These are phyloP conservation scores for Chaetomium olivaceum DNA, from an alignment of 2,329 filamentous ascomycete genomes.

Conservation along the genomic window DNA sequence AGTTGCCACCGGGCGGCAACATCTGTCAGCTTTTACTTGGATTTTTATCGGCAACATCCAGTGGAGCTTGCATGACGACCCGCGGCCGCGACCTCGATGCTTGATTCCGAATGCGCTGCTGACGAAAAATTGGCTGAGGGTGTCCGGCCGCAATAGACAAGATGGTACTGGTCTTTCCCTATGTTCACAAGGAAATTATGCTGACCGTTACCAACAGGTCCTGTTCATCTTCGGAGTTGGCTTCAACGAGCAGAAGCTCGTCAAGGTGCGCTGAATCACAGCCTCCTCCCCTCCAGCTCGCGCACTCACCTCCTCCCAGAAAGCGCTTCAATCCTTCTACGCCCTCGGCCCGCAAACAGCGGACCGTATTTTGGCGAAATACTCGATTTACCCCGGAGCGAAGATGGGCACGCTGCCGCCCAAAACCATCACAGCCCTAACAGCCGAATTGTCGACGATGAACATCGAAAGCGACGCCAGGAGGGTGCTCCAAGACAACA, in stretches of 20 bases:
- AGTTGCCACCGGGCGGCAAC: background rate
- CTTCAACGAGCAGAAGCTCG: constrained; percentile 79
- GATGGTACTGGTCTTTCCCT: constrained; percentile 28
- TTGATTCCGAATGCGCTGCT: constrained; percentile 22
- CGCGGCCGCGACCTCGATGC: constrained; percentile 19
- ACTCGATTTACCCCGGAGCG: constrained; percentile 81
- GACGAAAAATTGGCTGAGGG: constrained; percentile 26
- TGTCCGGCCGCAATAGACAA: constrained; percentile 29
- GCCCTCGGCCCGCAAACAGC: constrained; percentile 73
- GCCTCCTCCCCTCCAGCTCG: constrained; percentile 10
- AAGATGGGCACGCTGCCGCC: constrained; percentile 73
- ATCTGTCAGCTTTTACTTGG: constrained; percentile 4
- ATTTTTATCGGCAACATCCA: constrained; percentile 26
- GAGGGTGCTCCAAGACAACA: constrained; percentile 78
- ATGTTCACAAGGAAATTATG: too few species aligned
- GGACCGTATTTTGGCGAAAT: constrained; percentile 78
- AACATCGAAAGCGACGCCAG: constrained; percentile 89
- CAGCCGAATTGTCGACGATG: constrained; percentile 84
- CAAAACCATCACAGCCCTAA: constrained; percentile 78
- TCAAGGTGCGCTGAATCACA: constrained; percentile 62
- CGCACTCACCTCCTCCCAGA: constrained; percentile 44
- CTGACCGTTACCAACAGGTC: constrained; percentile 16
- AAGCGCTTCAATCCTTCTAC: constrained; percentile 82
- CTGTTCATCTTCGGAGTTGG: constrained; percentile 73
- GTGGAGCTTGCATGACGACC: constrained; percentile 13